A percentile compares a stretch with the other conserved stretches of the same genome.
Conservation (phyloP, 306 rosid species). For the Ormosia emarginata region DNA sequence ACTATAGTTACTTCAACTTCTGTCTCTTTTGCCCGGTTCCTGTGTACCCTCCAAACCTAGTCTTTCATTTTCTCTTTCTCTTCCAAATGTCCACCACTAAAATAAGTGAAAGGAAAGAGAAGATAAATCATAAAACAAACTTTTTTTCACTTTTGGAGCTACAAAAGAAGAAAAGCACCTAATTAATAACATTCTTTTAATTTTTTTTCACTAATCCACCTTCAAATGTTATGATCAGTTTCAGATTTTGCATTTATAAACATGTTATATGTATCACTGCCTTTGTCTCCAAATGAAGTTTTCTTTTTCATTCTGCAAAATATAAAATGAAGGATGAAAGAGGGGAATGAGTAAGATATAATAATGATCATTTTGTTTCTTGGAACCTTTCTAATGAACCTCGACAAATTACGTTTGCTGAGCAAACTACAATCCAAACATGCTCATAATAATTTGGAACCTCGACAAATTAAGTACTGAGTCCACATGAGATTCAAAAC, state of each 20-base stretch:
- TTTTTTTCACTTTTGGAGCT: background rate
- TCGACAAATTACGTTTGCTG: too few species aligned
- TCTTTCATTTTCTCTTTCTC: background rate
- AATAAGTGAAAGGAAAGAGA: background rate
- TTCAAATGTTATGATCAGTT: too few species aligned
- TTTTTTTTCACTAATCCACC: background rate
- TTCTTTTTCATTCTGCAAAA: background rate
- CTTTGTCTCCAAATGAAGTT: background rate
- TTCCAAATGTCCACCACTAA: background rate
- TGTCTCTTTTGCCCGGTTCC: background rate
- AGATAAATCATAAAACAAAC: background rate
- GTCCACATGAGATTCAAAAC: too few species aligned
- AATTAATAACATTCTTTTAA: background rate
- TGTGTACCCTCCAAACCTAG: background rate
- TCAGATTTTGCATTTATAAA: background rate
- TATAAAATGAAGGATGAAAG: background rate
- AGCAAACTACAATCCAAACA: too few species aligned
- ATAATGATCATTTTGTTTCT: too few species aligned
- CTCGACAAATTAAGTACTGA: too few species aligned
- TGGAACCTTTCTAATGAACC: too few species aligned
- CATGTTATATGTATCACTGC: background rate
- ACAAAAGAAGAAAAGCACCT: background rate
- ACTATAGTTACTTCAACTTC: background rate
- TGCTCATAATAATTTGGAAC: too few species aligned
- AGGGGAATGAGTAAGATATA: too few species aligned